Evolutionary conservation across 768 basidiomycete species (phyloP), one percentile per base, ranked within the genome.

Genomic region (Ephemerocybe angulata): DNA sequence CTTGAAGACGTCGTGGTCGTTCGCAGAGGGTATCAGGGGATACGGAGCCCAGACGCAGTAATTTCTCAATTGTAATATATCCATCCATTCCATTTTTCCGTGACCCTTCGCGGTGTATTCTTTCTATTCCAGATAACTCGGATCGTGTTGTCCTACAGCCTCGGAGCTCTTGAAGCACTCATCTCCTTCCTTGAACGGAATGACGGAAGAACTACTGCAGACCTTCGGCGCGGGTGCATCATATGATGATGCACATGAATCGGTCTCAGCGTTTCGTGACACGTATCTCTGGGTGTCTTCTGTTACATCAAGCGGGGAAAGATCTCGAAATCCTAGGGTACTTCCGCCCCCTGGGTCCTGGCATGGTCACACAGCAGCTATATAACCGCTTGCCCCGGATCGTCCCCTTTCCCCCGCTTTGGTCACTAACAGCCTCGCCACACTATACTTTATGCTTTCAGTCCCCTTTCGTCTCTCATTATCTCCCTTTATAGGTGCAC

Each of bases 21-120:
- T 98, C 65, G 96, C 94, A 15, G 96, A 98, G 69, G 86, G 84
- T 21, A 87, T 98, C 62, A 78, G 91, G 60, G 93, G 93, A 2
- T 97, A 96, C 66, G 93, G 94, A 25, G 79, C 90, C 28, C 92
- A 96, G 75, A 88, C 84, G n/a, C 88, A 93, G 78, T 95, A 77
- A 72, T 44, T 33, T 37, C n/a, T 13, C 31, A 54, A 35, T 40
- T 57, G 56, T 60, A 57, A 43, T 47, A 27, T 55, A 49, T 47
- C 12, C 51, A 25, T 37, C 30, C 1, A 21, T 24, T 37, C 7
- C 29, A 43, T 24, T 27, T 25, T 33, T 29, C n/a, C 30, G 24
- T 44, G n/a, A 28, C n/a, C 12, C 30, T 48, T 30, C 28, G 19
- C 33, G 17, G 33, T 8, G 17, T n/a, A n/a, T n/a, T n/a, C n/a